These are phyloP conservation scores for Globisporangium megalacanthum DNA, from an alignment of 352 stramenopile genomes.

Conservation along the genomic window DNA sequence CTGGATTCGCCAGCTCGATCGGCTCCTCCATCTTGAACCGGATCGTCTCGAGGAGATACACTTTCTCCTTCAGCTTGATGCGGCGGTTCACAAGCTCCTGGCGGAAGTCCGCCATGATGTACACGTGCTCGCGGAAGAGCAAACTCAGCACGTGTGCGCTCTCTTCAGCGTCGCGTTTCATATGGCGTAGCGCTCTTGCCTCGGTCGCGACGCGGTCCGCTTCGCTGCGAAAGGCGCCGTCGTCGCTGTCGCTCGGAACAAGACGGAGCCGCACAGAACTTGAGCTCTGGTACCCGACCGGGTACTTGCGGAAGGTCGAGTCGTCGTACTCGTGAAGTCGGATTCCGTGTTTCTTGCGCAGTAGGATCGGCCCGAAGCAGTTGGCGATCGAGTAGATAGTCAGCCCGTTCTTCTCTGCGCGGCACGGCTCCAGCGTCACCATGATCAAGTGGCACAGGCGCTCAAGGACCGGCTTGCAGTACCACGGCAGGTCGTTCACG, in stretches of 20 bases:
- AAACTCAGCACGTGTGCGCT: slow-evolving; percentile 57
- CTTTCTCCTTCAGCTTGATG: slow-evolving; percentile 51
- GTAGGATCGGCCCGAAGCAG: slow-evolving; percentile 55
- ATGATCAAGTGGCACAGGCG: slow-evolving; percentile 60
- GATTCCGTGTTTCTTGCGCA: slow-evolving; percentile 40
- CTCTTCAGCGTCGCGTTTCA: slow-evolving; percentile 60
- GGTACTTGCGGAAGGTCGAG: slow-evolving; percentile 59
- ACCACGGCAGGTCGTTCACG: slow-evolving; percentile 81
- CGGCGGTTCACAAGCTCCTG: slow-evolving; percentile 43
- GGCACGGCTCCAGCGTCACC: slow-evolving; percentile 49
- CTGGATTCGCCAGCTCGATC: slow-evolving; percentile 46
- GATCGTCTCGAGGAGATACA: slow-evolving; percentile 54
- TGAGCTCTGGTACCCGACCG: slow-evolving; percentile 55
- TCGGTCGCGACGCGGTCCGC: slow-evolving; percentile 28
- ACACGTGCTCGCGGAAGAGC: slow-evolving; percentile 54
- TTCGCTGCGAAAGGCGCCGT: slow-evolving; percentile 30
- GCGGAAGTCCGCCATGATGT: slow-evolving; percentile 56
- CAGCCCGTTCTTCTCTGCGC: slow-evolving; percentile 64
- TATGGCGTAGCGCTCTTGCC: slow-evolving; percentile 37
- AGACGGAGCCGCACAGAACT: slow-evolving; percentile 47
- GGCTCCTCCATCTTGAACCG: slow-evolving; percentile 68
- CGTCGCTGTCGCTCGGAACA: slow-evolving; percentile 34
- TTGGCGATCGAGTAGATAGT: slow-evolving; percentile 63
- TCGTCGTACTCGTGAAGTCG: slow-evolving; percentile 78
- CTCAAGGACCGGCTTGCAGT: slow-evolving; percentile 69